Percentiles rank a stretch among this genome's conserved stretches.
These are phyloP conservation scores for Colletotrichum lentis DNA, from an alignment of 2,329 filamentous ascomycete species.

Conservation along the genomic window DNA sequence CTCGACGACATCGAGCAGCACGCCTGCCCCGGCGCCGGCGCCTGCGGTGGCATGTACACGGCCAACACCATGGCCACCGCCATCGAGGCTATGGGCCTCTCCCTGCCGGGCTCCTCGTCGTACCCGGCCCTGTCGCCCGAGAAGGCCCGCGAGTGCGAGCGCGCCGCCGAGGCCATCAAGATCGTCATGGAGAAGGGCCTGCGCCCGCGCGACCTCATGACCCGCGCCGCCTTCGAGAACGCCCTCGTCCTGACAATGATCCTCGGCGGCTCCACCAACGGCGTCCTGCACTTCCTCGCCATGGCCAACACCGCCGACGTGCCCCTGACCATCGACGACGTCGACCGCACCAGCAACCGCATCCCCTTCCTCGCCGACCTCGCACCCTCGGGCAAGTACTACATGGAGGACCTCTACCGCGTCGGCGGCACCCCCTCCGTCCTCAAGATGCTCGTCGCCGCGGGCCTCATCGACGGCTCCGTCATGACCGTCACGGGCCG, in stretches of 20 bases:
- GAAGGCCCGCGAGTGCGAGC: conserved; percentile 87
- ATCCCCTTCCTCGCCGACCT: conserved; percentile 88
- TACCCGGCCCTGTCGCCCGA: conserved; percentile 82
- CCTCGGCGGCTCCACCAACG: conserved; percentile 89
- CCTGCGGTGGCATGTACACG: conserved; percentile 89
- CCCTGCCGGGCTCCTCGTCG: conserved; percentile 82
- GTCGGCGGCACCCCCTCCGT: conserved; percentile 87
- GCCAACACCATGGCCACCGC: conserved; percentile 94
- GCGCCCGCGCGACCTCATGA: conserved; percentile 80
- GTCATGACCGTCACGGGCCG: conserved; percentile 86
- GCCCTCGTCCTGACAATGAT: conserved; percentile 91
- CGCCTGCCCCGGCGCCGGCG: conserved; percentile 72
- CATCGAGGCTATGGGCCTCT: conserved; percentile 87
- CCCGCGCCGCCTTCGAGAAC: conserved; percentile 83
- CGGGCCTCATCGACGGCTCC: conserved; percentile 76
- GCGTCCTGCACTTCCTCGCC: conserved; percentile 86
- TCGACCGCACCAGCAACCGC: conserved; percentile 81
- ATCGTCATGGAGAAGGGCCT: conserved; percentile 85
- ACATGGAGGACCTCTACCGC: conserved; percentile 87
- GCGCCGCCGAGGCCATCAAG: conserved; percentile 79
- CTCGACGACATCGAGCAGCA: conserved; percentile 83
- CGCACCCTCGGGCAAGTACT: conserved; percentile 82
- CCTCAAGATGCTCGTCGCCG: conserved; percentile 83
- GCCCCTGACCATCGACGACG: conserved; percentile 78
- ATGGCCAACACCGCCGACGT: conserved; percentile 89